A percentile compares a stretch with the other conserved stretches of the same genome.
phyloP scores from a whole-genome alignment of 176 grass and related monocot species.

The Cenchrus americanus region DNA sequence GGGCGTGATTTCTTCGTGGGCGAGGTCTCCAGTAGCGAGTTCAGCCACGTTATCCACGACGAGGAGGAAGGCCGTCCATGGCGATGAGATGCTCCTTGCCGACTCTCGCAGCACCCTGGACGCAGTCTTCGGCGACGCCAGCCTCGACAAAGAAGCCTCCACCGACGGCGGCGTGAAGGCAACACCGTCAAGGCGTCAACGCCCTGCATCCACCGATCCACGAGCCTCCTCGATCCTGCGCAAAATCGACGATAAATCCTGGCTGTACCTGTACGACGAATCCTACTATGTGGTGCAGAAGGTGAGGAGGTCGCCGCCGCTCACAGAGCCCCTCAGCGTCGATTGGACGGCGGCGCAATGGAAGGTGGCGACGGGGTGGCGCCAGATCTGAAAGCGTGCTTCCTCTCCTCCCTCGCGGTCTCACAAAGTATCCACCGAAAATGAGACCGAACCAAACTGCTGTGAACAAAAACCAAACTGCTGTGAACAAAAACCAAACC shows the following conservation, averaged over 20 bases:
- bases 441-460: too few species aligned
- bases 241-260: conserved; percentile 78
- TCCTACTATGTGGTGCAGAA: conserved; percentile 87
- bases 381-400: too few species aligned
- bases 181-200: conserved; percentile 62
- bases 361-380: too few species aligned
- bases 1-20: conserved; percentile 49
- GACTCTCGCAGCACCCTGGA: conserved; percentile 63
- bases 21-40: conserved; percentile 56
- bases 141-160: neutral
- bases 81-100: conserved; percentile 69
- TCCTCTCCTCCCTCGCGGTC: too few species aligned
- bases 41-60: conserved; percentile 56
- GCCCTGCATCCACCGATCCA: conserved; percentile 62
- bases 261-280: conserved; percentile 90
- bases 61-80: neutral
- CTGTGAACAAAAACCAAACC: too few species aligned
- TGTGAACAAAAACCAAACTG: too few species aligned
- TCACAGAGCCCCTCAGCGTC: conserved; percentile 72
- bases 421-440: too few species aligned
- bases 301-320: conserved; percentile 57
- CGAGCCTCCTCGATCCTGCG: conserved; percentile 46
- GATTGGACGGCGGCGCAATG: neutral
- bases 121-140: conserved; percentile 48
- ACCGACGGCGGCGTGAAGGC: neutral